Conservation (phyloP, 495 filamentous ascomycete species). For the Margaritispora aquatica region DNA sequence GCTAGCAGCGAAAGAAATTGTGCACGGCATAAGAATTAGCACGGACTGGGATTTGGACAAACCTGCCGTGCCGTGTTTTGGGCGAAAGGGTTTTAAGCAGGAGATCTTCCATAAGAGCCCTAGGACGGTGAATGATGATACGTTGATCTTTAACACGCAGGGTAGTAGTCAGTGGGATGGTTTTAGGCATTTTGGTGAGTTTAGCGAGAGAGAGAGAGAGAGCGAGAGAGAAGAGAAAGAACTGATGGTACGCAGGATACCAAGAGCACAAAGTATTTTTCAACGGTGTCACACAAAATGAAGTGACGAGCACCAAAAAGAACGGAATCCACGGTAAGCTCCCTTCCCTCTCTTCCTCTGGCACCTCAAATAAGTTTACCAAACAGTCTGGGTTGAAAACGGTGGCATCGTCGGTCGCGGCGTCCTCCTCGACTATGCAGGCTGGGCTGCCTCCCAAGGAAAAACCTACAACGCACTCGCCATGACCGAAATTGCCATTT, state of each 20-base stretch:
- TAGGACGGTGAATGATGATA: constrained; percentile 45
- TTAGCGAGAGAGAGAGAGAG: too few relatives aligned
- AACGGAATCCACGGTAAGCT: constrained; percentile 27
- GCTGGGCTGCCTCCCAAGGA: constrained; percentile 26
- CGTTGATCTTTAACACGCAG: constrained; percentile 45
- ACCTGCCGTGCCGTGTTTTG: constrained; percentile 26
- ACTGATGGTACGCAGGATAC: constrained; percentile 10
- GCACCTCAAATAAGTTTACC: neutral
- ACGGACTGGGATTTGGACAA: constrained; percentile 17
- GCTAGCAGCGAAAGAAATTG: constrained; percentile 38
- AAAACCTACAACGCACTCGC: constrained; percentile 33
- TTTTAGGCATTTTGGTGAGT: constrained; percentile 46
- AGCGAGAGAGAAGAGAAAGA: neutral
- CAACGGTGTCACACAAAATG: constrained; percentile 42
- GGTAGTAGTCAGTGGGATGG: constrained; percentile 51
- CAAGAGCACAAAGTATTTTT: constrained; percentile 37
- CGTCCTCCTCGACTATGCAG: constrained; percentile 43
- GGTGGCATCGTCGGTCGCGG: constrained; percentile 45
- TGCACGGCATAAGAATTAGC: constrained; percentile 39
- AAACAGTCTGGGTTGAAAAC: constrained; percentile 21
- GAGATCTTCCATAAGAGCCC: constrained; percentile 33
- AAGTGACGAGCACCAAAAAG: constrained; percentile 16
- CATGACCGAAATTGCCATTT: constrained; percentile 33
- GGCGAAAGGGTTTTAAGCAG: constrained; percentile 27
- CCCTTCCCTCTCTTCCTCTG: neutral